Base-by-base conservation (phyloP, 163 green algal genomes). In the Coccomyxa subellipsoidea region DNA sequence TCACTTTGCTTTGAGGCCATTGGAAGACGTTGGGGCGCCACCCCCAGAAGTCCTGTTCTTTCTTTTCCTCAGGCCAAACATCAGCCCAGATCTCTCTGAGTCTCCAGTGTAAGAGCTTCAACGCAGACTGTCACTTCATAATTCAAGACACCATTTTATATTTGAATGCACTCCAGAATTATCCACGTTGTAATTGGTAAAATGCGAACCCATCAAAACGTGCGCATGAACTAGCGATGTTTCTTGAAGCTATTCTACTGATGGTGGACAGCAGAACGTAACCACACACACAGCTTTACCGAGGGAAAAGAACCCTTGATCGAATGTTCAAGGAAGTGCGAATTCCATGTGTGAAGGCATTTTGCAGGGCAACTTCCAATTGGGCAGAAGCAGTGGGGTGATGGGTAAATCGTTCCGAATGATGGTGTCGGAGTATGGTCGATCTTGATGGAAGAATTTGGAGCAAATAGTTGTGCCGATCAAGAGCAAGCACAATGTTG, bases 31-130 rank as follows among this genome's bases (percentile, higher is more conserved):
- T 18, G 47, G 47, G 21, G 47, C 47, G 23, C 47, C 47, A 18
- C 1, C 23, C 15, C 5, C 5, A 18, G 66, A 73, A 23, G 21
- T 36, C 10, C 27, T 73, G 66, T 73, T 73, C 66, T 23, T 73
- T 34, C 66, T 73, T n/a, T 95, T 0, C 96, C 93, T 77, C 97
- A 98, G n/a, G 96, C 94, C 29, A 98, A 88, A 18, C 94, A 88
- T 23, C 87, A 93, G 7, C 93, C 91, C 23, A 96, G 92, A 93
- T 94, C n/a, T 86, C 71, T 27, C 47, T 59, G 15, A 27, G 15
- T 59, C 47, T 59, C 15, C 47, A 59, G 47, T 59, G 21, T 59
- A 12, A 59, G 47, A n/a, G n/a, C n/a, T n/a, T n/a, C n/a, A n/a
- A n/a, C n/a, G n/a, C n/a, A n/a, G n/a, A n/a, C n/a, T n/a, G n/a